Evolutionary conservation across 2,329 filamentous ascomycete species (phyloP), one percentile per base, ranked within the genome.

Genomic region (Stachybotrys elegans): DNA sequence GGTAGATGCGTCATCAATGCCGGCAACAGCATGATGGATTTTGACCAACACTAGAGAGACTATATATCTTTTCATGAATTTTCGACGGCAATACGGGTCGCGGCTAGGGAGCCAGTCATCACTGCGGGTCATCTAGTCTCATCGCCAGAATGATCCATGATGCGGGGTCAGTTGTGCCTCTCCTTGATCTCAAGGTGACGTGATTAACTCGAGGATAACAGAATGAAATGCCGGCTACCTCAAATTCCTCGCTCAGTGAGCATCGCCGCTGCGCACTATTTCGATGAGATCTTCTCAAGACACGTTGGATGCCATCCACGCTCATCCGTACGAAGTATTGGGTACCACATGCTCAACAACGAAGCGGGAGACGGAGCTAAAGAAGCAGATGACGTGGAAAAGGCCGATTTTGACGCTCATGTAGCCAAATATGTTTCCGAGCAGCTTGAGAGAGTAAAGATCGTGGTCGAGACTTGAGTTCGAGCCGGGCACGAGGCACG

Each of bases 91-190:
- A 97, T 62, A 84, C 76, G 41, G 92, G 92, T 13, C 85, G 90
- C 53, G 92, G 93, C 14, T 77, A 97, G 2, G 92, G 92, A 45
- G 89, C 92, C 29, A 92, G 84, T 39, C 93, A 97, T 66, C 93
- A 97, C 66, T 95, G 89, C 60, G 92, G 92, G 40, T 97, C 92
- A 92, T 96, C 92, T 29, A 92, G 92, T 21, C 68, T 97, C 53
- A 90, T 97, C 62, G 92, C 92, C 20, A 91, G 94, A 67, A 87
- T 97, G 81, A 97, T 97, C 48, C 92, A 97, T 57, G 93, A 97
- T 59, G 96, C 92, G 53, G 92, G 91, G 88, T 93, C 82, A 72
- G 84, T 69, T 23, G 22, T 17, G 14, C 6, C 29, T 34, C 17
- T 39, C 40, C 12, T 32, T n/a, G 35, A 4, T 14, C 29, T 22